phyloP scores from a whole-genome alignment of 2,329 filamentous ascomycete species.

The Trichoderma harzianum region DNA sequence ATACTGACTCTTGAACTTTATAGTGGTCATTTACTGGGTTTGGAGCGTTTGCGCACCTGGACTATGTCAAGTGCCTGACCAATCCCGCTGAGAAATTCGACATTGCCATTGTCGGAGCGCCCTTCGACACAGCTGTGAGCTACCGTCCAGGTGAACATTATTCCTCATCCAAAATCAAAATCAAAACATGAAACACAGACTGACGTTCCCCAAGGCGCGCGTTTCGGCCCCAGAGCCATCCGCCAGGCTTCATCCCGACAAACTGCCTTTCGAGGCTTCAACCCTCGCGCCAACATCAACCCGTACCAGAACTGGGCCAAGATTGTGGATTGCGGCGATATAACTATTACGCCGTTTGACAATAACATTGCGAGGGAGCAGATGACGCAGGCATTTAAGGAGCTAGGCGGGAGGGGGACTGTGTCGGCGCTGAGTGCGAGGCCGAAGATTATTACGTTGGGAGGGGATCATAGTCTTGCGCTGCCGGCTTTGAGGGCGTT shows the following conservation, averaged over 20 bases:
- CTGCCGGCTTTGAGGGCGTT: conserved; percentile 67
- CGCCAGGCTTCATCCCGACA: conserved; percentile 79
- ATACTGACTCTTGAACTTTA: background rate
- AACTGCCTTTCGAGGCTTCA: conserved; percentile 73
- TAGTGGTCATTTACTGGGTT: conserved; percentile 64
- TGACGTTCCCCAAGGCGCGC: conserved; percentile 48
- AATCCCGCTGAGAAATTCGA: conserved; percentile 62
- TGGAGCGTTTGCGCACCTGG: conserved; percentile 69
- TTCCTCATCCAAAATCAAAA: background rate
- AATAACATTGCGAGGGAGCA: conserved; percentile 77
- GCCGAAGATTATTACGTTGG: conserved; percentile 64
- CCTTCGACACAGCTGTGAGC: conserved; percentile 70
- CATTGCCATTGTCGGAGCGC: conserved; percentile 68
- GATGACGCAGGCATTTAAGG: conserved; percentile 76
- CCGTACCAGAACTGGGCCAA: conserved; percentile 79
- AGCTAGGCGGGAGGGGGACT: conserved; percentile 53
- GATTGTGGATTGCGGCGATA: conserved; percentile 86
- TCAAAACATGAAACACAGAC: background rate
- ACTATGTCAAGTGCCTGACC: conserved; percentile 66
- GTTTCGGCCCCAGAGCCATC: conserved; percentile 86
- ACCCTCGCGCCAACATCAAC: conserved; percentile 77
- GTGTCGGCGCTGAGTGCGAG: conserved; percentile 33
- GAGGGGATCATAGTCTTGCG: conserved; percentile 70
- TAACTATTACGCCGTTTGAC: conserved; percentile 82
- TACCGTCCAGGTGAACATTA: conserved; percentile 57